Base-by-base conservation (phyloP, 2,329 filamentous ascomycete genomes). In the Alternaria dauci region DNA sequence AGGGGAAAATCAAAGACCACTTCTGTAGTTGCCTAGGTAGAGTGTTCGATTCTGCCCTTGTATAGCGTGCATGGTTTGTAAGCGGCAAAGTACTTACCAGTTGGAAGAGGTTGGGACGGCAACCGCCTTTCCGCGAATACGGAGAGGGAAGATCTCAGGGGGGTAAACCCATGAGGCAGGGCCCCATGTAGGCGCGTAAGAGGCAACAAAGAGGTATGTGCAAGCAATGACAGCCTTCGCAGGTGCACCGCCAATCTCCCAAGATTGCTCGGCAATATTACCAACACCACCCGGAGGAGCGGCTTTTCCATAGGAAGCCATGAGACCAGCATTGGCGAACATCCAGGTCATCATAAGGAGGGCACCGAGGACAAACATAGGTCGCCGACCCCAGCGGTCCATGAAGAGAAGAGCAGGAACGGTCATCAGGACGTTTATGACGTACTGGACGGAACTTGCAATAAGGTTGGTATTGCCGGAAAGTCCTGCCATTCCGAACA, bases 381-480 rank as follows among this genome's bases (percentile, higher is more conserved):
- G 82, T 42, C 90, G 91, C 65, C 91, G 91, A 47, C 92, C 92
- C 88, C 89, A 92, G 56, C 84, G 83, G 68, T 95, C 91, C 69
- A 94, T 86, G 81, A 83, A 94, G 58, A 94, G 78, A 25, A 94
- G 84, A 1, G 91, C 91, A 0, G 91, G 90, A 3, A 94, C 76
- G 0, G 92, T 94, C 88, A 92, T 91, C 53, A 89, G 61, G 1
- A 94, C 91, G 76, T 94, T 94, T 81, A 94, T 92, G 69, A 93
- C 84, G 74, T 91, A 92, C 56, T 91, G 88, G 63, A 92, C 91
- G 9, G 86, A 87, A 5, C 88, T 90, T 8, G 89, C 85, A 44
- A 91, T 77, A 8, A 92, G 83, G 38, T 87, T 85, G 54, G 83
- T 84, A 67, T 86, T 82, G 3, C 84, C 84, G 1, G 77, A 80